A percentile compares a stretch with the other conserved stretches of the same genome.
Conservation (phyloP, 1,284 basidiomycete species). For the Irpex sp. region DNA sequence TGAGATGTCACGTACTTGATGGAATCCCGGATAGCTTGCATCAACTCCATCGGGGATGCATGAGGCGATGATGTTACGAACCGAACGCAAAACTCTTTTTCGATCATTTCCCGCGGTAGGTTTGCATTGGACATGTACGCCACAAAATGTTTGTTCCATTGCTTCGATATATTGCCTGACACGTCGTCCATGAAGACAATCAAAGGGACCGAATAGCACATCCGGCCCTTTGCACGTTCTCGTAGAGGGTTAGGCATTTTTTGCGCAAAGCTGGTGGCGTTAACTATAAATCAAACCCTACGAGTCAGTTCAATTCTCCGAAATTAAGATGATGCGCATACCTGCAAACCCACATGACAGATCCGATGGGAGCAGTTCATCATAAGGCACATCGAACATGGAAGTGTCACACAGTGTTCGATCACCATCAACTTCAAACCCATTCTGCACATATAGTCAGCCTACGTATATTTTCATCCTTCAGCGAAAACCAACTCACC, state of each 20-base stretch:
- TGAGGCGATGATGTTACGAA: conserved; percentile 29
- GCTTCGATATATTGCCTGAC: conserved; percentile 28
- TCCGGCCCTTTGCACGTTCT: conserved; percentile 13
- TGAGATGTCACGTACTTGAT: conserved; percentile 22
- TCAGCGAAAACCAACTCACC: not conserved
- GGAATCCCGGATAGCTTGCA: conserved; percentile 21
- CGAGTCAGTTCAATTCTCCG: not conserved
- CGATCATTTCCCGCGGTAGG: conserved; percentile 20
- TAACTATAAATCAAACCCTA: not conserved
- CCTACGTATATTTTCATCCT: no score
- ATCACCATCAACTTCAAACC: no score
- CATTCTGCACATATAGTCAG: no score
- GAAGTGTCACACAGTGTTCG: no score
- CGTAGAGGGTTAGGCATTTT: conserved; percentile 21
- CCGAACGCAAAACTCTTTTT: conserved; percentile 25
- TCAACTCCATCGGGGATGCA: conserved; percentile 25
- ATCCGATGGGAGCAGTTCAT: not conserved
- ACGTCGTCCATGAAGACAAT: conserved; percentile 31
- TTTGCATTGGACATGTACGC: conserved; percentile 26
- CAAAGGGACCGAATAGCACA: conserved; percentile 21
- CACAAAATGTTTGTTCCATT: conserved; percentile 29
- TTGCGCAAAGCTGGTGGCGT: conserved; percentile 9
- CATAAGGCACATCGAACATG: no score
- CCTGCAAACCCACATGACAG: not conserved
- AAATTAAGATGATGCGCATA: not conserved